These are phyloP conservation scores for Xylariomycetidae sp. DNA, from an alignment of 2,329 filamentous ascomycete species.

Conservation along the genomic window DNA sequence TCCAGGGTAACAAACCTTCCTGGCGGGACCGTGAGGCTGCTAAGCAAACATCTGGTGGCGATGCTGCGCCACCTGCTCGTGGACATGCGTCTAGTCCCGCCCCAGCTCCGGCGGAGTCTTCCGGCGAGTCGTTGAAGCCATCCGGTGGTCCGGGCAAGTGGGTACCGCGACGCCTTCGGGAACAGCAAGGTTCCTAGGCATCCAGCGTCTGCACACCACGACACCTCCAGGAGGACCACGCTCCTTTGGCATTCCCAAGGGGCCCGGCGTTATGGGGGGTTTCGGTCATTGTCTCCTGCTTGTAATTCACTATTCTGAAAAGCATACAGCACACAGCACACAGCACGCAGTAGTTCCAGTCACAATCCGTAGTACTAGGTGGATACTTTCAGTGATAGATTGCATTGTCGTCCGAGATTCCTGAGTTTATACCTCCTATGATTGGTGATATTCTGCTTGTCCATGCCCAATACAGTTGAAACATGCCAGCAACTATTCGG, in stretches of 20 bases:
- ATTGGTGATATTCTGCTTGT: too few species aligned
- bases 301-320: too few species aligned
- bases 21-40: constrained; percentile 71
- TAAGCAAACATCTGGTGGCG: constrained; percentile 27
- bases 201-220: too few species aligned
- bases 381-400: too few species aligned
- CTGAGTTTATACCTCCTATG: too few species aligned
- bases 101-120: constrained; percentile 10
- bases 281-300: too few species aligned
- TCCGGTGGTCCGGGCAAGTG: constrained; percentile 54
- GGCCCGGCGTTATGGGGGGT: neutral
- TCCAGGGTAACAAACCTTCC: constrained; percentile 58
- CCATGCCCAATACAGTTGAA: too few species aligned
- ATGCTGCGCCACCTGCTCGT: constrained; percentile 7
- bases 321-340: too few species aligned
- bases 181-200: constrained; percentile 28
- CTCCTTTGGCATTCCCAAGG: constrained; percentile 23
- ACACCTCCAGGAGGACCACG: constrained; percentile 21
- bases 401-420: too few species aligned
- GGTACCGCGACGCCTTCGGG: constrained; percentile 46
- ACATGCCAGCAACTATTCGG: too few species aligned
- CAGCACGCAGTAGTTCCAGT: too few species aligned
- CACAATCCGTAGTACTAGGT: too few species aligned
- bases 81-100: constrained; percentile 3
- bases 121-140: constrained; percentile 45